Conservation (phyloP, 176 grass and related monocot genomes). For the Thalia dealbata region DNA sequence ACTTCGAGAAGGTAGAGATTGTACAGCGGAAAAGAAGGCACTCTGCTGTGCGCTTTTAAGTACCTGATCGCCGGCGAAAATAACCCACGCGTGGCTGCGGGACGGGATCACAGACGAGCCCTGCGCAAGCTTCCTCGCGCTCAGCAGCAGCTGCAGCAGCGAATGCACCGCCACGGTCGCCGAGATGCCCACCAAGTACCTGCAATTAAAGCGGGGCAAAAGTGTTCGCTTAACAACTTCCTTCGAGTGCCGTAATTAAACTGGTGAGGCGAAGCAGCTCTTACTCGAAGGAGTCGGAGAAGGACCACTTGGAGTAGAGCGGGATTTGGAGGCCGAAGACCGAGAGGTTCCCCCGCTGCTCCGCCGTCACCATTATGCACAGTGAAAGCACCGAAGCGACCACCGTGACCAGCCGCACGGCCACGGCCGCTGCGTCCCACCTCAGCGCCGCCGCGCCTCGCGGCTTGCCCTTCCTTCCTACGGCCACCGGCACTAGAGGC, state of each 20-base stretch:
- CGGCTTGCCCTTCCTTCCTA: neutral
- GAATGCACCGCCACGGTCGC: slow-evolving; percentile 50
- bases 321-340: slow-evolving; percentile 57
- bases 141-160: slow-evolving; percentile 48
- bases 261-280: neutral
- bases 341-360: slow-evolving; percentile 50
- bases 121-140: slow-evolving; percentile 41
- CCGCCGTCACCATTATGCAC: slow-evolving; percentile 46
- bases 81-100: slow-evolving; percentile 47
- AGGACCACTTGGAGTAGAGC: slow-evolving; percentile 82
- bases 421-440: slow-evolving; percentile 32
- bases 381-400: slow-evolving; percentile 41
- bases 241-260: no score
- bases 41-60: neutral
- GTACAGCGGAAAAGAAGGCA: neutral
- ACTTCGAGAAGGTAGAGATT: neutral
- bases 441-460: neutral
- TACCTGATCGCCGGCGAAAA: slow-evolving; percentile 79
- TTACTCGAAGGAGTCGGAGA: slow-evolving; percentile 71
- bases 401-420: slow-evolving; percentile 28
- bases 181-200: slow-evolving; percentile 64
- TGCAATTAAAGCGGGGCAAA: neutral
- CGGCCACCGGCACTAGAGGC: neutral
- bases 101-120: slow-evolving; percentile 31
- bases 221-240: neutral